Conservation (phyloP, 2,329 filamentous ascomycete genomes). For the Didymella exigua region DNA sequence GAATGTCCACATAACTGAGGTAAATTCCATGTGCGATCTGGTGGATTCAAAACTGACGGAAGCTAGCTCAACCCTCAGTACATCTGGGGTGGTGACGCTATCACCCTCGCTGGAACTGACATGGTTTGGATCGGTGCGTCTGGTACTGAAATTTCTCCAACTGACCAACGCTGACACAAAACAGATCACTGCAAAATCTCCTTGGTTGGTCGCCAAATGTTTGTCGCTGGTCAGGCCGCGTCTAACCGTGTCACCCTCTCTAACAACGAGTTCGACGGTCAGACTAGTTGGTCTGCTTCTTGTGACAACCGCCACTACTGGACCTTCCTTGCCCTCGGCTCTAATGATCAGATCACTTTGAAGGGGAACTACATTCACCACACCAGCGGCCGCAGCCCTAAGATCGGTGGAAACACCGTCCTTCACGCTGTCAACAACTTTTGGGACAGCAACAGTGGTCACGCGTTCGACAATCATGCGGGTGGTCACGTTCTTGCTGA, state of each 20-base stretch:
- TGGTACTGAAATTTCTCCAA: neutral
- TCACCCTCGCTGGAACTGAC: conserved; percentile 31
- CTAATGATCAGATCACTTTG: conserved; percentile 60
- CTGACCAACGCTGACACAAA: neutral
- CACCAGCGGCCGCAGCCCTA: conserved; percentile 60
- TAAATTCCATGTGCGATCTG: neutral
- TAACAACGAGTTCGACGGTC: conserved; percentile 63
- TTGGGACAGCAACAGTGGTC: conserved; percentile 60
- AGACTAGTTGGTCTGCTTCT: conserved; percentile 58
- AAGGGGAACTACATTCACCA: conserved; percentile 65
- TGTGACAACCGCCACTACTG: conserved; percentile 66
- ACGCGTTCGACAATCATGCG: conserved; percentile 58
- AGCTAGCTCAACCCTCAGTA: conserved; percentile 32
- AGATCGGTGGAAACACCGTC: conserved; percentile 59
- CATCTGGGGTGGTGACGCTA: conserved; percentile 36
- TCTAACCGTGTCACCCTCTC: conserved; percentile 63
- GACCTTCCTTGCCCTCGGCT: conserved; percentile 61
- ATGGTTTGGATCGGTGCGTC: conserved; percentile 31
- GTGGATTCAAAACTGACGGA: too few species aligned
- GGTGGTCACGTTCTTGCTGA: conserved; percentile 56
- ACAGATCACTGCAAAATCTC: conserved; percentile 51
- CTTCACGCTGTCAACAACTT: conserved; percentile 67
- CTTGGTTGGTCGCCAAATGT: conserved; percentile 63
- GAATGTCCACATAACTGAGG: conserved; percentile 49
- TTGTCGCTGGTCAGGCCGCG: conserved; percentile 60